These are phyloP conservation scores for Cichorium intybus DNA, from an alignment of 140 eudicot genomes.

Conservation along the genomic window DNA sequence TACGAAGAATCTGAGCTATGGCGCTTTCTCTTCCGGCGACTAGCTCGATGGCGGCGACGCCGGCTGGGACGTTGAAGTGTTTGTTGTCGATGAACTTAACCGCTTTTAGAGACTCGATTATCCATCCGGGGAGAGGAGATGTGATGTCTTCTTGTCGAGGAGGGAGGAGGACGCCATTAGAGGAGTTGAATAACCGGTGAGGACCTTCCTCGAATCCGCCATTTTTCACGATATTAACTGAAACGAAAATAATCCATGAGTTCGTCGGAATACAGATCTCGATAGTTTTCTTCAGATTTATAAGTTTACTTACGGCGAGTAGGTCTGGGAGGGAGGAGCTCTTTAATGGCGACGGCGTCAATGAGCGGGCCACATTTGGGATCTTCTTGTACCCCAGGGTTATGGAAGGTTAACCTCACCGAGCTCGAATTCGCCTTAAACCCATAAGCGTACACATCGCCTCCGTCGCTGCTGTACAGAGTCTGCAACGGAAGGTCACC, in stretches of 20 bases:
- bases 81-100: conserved; percentile 57
- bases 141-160: conserved; percentile 62
- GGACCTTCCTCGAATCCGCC: conserved; percentile 79
- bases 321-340: conserved; percentile 54
- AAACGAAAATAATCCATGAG: neutral
- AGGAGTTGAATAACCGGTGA: conserved; percentile 46
- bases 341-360: conserved; percentile 80
- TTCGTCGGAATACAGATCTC: conserved; percentile 24
- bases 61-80: conserved; percentile 64
- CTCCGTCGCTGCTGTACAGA: conserved; percentile 68
- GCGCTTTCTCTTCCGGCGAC: conserved; percentile 92
- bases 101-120: conserved; percentile 76
- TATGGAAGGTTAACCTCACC: conserved; percentile 48
- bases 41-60: conserved; percentile 55
- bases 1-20: conserved; percentile 56
- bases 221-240: conserved; percentile 64
- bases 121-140: conserved; percentile 88
- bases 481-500: conserved; percentile 84
- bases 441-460: conserved; percentile 69
- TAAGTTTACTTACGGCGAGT: conserved; percentile 21
- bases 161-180: conserved; percentile 76
- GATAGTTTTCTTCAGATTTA: neutral
- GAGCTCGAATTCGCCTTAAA: conserved; percentile 43
- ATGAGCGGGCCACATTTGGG: conserved; percentile 77
- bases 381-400: conserved; percentile 76